phyloP scores from a whole-genome alignment of 2,329 filamentous ascomycete species.

The Sporothrix schenckii region DNA sequence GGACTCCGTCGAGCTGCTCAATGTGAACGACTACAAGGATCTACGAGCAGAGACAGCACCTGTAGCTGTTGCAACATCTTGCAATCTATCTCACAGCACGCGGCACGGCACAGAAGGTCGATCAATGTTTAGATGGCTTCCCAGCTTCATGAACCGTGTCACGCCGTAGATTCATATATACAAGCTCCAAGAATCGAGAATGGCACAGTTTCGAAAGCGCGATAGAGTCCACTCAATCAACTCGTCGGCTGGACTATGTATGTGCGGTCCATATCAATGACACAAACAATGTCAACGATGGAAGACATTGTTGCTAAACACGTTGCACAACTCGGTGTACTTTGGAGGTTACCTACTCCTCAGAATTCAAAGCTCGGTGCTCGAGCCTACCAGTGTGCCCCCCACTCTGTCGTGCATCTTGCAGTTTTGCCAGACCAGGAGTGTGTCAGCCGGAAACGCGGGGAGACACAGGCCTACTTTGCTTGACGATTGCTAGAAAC shows the following conservation, averaged over 20 bases:
- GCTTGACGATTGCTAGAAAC: neutral
- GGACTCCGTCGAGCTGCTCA: neutral
- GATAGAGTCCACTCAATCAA: neutral
- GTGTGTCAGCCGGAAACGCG: constrained; percentile 4
- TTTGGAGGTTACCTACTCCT: neutral
- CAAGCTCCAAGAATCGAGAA: neutral
- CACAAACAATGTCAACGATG: neutral
- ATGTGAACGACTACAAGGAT: neutral
- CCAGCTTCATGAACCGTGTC: neutral
- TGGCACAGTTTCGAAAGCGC: too few relatives aligned
- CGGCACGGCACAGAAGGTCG: neutral
- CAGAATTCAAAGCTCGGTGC: neutral
- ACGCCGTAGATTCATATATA: constrained; percentile 2
- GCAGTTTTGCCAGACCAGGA: neutral
- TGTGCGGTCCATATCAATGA: neutral
- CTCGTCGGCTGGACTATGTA: neutral
- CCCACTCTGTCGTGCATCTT: constrained; percentile 7
- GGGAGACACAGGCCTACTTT: neutral
- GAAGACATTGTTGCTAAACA: neutral
- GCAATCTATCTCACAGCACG: neutral
- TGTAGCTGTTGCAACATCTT: neutral
- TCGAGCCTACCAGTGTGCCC: neutral
- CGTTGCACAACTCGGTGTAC: too few relatives aligned
- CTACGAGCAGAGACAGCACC: neutral
- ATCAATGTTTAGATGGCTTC: neutral